phyloP scores from a whole-genome alignment of 176 grass and related monocot species.

The Poa pratensis region DNA sequence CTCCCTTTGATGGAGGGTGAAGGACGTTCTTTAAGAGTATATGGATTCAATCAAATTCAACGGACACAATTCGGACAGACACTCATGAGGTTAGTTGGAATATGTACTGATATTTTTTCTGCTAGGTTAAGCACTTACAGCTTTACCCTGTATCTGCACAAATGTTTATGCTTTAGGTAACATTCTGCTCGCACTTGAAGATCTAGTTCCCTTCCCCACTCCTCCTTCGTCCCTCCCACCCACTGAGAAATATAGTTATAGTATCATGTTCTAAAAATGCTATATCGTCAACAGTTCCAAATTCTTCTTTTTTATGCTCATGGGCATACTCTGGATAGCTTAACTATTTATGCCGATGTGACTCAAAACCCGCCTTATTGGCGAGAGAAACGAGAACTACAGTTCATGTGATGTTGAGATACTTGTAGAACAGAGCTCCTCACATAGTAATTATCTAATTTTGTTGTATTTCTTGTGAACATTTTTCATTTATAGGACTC shows the following conservation, averaged over 20 bases:
- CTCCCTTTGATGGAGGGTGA: conserved; percentile 97
- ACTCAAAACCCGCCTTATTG: conserved; percentile 10
- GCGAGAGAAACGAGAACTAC: not conserved
- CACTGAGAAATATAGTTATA: not conserved
- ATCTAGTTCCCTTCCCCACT: not conserved
- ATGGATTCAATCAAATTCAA: conserved; percentile 93
- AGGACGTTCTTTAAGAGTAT: conserved; percentile 74
- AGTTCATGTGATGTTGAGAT: conserved; percentile 32
- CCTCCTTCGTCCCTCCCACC: not conserved
- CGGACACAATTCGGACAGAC: conserved; percentile 74
- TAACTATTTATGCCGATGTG: not conserved
- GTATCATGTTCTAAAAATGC: not conserved
- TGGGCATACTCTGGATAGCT: conserved; percentile 7
- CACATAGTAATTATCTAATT: not conserved
- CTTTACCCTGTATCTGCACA: conserved; percentile 23
- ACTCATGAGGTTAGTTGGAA: conserved; percentile 76
- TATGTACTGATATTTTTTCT: conserved; percentile 27
- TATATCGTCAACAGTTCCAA: not conserved
- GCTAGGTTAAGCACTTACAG: not conserved
- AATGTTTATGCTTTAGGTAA: conserved; percentile 3
- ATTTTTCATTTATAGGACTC: conserved; percentile 14
- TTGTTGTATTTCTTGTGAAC: conserved; percentile 11
- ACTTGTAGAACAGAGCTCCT: not conserved
- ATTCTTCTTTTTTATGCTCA: not conserved
- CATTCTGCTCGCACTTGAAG: conserved; percentile 1